Evolutionary conservation across 106 monocot genomes (phyloP).

Genomic region (Vanilla planifolia): DNA sequence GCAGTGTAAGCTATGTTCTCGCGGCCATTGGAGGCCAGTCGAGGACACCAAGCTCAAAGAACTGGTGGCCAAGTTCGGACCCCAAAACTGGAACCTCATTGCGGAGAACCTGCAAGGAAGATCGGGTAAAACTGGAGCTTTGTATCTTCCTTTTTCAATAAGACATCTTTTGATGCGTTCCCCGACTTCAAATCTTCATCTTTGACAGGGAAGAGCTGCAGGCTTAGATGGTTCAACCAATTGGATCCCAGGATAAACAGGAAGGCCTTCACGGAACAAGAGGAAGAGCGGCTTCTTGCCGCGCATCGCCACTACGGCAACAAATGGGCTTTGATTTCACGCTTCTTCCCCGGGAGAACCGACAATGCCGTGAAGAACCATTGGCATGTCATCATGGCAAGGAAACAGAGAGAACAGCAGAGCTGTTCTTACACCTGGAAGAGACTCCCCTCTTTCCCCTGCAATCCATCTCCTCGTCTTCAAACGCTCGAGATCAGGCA

Average conservation of each 20-base stretch:
- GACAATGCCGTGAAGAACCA: constrained; percentile 26
- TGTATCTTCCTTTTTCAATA: not conserved
- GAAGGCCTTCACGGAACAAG: constrained; percentile 16
- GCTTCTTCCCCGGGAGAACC: constrained; percentile 19
- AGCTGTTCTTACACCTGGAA: not conserved
- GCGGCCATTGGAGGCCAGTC: constrained; percentile 85
- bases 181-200: not conserved
- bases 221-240: constrained; percentile 28
- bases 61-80: constrained; percentile 63
- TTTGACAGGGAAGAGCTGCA: constrained; percentile 22
- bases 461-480: not conserved
- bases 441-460: no score
- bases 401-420: constrained; percentile 12
- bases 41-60: constrained; percentile 85
- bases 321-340: constrained; percentile 22
- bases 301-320: constrained; percentile 15
- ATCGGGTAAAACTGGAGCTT: constrained; percentile 45
- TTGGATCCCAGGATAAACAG: constrained; percentile 20
- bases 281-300: constrained; percentile 17
- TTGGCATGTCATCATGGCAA: constrained; percentile 27
- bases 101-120: constrained; percentile 79
- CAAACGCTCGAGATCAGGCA: not conserved
- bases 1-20: constrained; percentile 47
- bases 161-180: not conserved
- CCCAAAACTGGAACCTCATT: constrained; percentile 93